Evolutionary conservation across 768 basidiomycete genomes (phyloP).

Genomic region (Tricholoma hemisulphureum): DNA sequence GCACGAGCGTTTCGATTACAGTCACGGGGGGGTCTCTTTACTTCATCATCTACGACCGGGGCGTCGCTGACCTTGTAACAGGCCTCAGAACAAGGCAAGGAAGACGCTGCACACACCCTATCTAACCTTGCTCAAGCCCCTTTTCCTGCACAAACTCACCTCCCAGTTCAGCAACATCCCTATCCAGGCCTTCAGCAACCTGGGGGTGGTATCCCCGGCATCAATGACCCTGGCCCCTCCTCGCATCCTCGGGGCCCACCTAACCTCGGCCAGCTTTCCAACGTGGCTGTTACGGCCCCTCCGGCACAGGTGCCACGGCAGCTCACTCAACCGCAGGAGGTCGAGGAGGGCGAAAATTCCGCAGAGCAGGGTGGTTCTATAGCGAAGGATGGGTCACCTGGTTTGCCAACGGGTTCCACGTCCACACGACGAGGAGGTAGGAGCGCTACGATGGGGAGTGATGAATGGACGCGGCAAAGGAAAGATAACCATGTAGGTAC

Average conservation of each 20-base stretch:
- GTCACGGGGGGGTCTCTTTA: constrained; percentile 36
- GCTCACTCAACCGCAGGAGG: constrained; percentile 18
- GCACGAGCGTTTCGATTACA: constrained; percentile 33
- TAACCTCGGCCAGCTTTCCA: constrained; percentile 57
- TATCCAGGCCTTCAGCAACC: constrained; percentile 35
- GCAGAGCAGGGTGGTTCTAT: constrained; percentile 12
- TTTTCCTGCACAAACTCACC: constrained; percentile 27
- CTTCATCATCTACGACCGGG: neutral
- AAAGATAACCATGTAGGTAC: constrained; percentile 79
- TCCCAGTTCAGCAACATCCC: constrained; percentile 33
- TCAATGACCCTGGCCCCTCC: constrained; percentile 70
- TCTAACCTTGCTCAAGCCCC: constrained; percentile 52
- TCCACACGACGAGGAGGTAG: constrained; percentile 50
- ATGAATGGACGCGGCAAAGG: constrained; percentile 77
- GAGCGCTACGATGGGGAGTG: constrained; percentile 62
- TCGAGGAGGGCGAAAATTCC: constrained; percentile 25
- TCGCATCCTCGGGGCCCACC: constrained; percentile 70
- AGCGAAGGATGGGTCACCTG: constrained; percentile 7
- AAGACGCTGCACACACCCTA: constrained; percentile 60
- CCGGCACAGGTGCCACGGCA: constrained; percentile 21
- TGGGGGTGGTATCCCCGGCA: constrained; percentile 44
- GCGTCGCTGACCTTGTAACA: constrained; percentile 18
- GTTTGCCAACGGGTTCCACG: constrained; percentile 18
- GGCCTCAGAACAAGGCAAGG: constrained; percentile 50
- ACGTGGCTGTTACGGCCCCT: constrained; percentile 48